phyloP scores from a whole-genome alignment of 2,329 filamentous ascomycete species.

The Stromatinia cepivora region DNA sequence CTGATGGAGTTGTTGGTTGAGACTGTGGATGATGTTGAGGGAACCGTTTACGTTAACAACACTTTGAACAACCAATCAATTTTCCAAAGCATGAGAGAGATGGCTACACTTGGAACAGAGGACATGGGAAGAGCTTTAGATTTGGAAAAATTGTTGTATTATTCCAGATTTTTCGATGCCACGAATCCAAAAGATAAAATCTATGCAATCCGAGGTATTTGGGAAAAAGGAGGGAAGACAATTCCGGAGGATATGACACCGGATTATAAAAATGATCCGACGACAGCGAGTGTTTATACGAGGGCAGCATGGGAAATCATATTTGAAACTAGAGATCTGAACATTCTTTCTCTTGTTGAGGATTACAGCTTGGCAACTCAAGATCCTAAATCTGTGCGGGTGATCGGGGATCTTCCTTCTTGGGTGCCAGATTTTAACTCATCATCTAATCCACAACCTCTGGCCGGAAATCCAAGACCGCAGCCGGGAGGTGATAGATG shows the following conservation, averaged over 20 bases:
- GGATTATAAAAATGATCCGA: conserved; percentile 5
- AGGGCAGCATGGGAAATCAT: conserved; percentile 22
- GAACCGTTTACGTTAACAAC: conserved; percentile 22
- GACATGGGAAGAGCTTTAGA: conserved; percentile 5
- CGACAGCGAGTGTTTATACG: conserved; percentile 22
- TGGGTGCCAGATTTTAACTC: conserved; percentile 30
- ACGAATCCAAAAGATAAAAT: conserved; percentile 26
- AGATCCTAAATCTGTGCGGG: conserved; percentile 4
- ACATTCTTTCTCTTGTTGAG: conserved; percentile 29
- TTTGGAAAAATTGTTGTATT: conserved; percentile 25
- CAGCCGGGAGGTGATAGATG: conserved; percentile 13
- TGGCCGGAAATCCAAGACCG: conserved; percentile 26
- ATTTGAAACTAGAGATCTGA: conserved; percentile 25
- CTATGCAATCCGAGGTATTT: conserved; percentile 25
- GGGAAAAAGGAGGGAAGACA: conserved; percentile 20
- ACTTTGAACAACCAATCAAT: conserved; percentile 25
- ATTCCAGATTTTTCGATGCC: conserved; percentile 25
- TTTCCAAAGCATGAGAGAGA: conserved; percentile 23
- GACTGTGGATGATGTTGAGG: conserved; percentile 7
- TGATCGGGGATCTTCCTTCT: conserved; percentile 21
- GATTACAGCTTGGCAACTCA: conserved; percentile 14
- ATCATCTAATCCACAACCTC: conserved; percentile 15
- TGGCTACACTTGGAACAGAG: neutral
- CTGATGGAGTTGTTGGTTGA: conserved; percentile 22
- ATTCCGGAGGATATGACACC: conserved; percentile 17